Conservation (phyloP, 441 rosid genomes). For the Bocquillonia castaneifolia region DNA sequence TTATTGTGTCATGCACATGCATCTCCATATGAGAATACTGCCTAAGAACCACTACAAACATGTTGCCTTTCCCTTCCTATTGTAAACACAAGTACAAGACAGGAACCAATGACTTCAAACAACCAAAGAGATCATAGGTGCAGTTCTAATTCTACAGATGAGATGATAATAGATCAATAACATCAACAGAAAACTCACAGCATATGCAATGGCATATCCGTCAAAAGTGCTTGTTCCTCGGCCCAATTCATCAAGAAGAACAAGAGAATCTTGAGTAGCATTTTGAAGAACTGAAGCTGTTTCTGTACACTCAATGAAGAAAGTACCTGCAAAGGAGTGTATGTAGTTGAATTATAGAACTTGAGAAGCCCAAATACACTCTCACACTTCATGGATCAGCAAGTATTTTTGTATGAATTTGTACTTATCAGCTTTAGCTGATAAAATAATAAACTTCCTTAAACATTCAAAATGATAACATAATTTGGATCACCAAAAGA, state of each 20-base stretch:
- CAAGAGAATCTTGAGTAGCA: constrained; percentile 88
- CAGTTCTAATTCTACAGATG: background rate
- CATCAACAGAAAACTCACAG: constrained; percentile 46
- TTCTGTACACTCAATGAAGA: constrained; percentile 88
- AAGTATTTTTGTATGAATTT: background rate
- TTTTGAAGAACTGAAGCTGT: constrained; percentile 92
- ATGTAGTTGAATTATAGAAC: constrained; percentile 16
- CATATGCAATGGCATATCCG: constrained; percentile 95
- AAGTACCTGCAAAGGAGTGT: constrained; percentile 62
- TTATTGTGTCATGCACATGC: background rate
- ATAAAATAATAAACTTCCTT: background rate
- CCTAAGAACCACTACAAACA: background rate
- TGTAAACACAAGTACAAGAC: background rate
- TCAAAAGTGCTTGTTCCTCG: constrained; percentile 98
- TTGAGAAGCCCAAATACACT: background rate
- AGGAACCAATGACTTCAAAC: background rate
- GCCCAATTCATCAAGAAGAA: constrained; percentile 91
- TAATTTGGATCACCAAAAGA: background rate
- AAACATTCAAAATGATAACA: background rate
- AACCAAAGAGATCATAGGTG: background rate
- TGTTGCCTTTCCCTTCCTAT: too few species aligned
- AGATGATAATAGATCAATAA: background rate
- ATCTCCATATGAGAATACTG: background rate
- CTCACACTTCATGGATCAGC: constrained; percentile 2
- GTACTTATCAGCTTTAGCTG: background rate